Evolutionary conservation across 257 asterid species (phyloP).

Genomic region (Solanum chiquidenum): DNA sequence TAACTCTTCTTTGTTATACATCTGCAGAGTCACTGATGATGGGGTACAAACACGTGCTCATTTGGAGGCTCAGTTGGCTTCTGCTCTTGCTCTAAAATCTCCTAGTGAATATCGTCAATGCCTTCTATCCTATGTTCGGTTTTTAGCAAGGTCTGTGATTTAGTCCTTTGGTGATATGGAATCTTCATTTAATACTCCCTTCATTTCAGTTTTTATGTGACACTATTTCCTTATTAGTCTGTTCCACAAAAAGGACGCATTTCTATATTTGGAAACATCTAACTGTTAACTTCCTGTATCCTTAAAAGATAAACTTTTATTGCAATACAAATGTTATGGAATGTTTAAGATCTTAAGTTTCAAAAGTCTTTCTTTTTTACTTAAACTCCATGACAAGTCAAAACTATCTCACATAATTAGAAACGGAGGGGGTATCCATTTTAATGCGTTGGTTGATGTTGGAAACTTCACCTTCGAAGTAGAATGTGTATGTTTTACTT

Average conservation of each 20-base stretch:
- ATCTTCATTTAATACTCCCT: neutral
- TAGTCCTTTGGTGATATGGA: neutral
- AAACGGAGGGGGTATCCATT: neutral
- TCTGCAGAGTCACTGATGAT: slow-evolving; percentile 79
- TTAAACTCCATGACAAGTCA: neutral
- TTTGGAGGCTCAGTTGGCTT: slow-evolving; percentile 91
- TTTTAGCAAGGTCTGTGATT: slow-evolving; percentile 69
- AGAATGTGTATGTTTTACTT: neutral
- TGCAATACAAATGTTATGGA: neutral
- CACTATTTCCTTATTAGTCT: neutral
- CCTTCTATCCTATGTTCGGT: slow-evolving; percentile 75
- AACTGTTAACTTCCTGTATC: neutral
- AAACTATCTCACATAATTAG: neutral
- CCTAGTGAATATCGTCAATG: slow-evolving; percentile 87
- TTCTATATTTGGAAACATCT: neutral
- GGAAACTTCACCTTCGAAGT: neutral
- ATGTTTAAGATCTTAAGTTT: neutral
- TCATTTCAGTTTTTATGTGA: neutral
- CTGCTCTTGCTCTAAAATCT: slow-evolving; percentile 84
- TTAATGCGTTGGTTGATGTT: neutral
- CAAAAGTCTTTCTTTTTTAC: neutral
- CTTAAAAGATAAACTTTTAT: neutral
- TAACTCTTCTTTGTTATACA: neutral
- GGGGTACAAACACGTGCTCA: slow-evolving; percentile 94
- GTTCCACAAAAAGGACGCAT: neutral